Evolutionary conservation across 2,329 filamentous ascomycete genomes (phyloP), one percentile per base, ranked within the genome.

Genomic region (Myriosclerotinia curreyana): DNA sequence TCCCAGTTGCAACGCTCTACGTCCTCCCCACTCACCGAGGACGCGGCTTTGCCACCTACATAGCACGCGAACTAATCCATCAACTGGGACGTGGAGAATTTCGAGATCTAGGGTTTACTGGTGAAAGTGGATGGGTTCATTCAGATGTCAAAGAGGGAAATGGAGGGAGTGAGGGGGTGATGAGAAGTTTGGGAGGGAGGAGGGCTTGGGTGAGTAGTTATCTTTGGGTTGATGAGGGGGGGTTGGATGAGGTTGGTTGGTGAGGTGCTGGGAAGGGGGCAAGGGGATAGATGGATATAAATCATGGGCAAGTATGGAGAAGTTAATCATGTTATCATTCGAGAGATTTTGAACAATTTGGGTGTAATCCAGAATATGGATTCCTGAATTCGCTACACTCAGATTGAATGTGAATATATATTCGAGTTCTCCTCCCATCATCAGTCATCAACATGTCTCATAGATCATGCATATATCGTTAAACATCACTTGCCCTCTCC

Each of bases 61-160:
- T 74, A 3, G 71, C 69, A 0, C 61, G 53, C 2, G 66, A 70
- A n/a, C 46, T 74, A 1, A 11, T 74, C 22, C 36, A 46, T 15
- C 61, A 66, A 15, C 48, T 73, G 2, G 65, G 55, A 7, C 56
- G 51, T 2, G 72, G 71, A 0, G 70, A 66, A 8, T 75, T 69
- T 61, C 28, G 31, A 14, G 71, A 71, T 62, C 14, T 74, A 56
- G 72, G 71, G 1, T 71, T 66, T 62, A 64, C 64, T 53, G 73
- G 71, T 5, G 64, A 64, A 42, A 72, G 69, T 62, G 72, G 69
- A 12, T 75, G 70, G 67, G 66, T 70, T 6, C 71, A 74, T 69
- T 62, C 71, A 2, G 72, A 74, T 68, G 71, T 74, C 3, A 66
- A 71, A 40, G 67, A 64, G 4, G 73, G 71, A 34, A 74, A 75